These are phyloP conservation scores for Komagataella pastoris DNA, from an alignment of 805 yeast genomes.

Conservation along the genomic window DNA sequence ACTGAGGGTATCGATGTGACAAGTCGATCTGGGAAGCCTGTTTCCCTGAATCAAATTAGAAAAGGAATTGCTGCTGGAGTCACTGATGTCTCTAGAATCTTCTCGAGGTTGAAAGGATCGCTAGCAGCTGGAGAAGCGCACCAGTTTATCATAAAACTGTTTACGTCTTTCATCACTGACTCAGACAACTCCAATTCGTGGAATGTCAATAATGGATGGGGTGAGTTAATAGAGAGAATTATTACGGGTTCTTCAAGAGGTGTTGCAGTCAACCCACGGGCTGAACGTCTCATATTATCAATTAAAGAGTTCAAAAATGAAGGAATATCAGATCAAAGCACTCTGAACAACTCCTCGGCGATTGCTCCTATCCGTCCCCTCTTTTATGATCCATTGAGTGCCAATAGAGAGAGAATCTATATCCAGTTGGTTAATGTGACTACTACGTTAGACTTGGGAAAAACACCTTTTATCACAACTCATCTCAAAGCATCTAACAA, in stretches of 20 bases:
- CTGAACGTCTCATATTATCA: constrained; percentile 54
- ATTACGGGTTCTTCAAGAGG: constrained; percentile 65
- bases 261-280: constrained; percentile 70
- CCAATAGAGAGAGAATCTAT: constrained; percentile 46
- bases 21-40: constrained; percentile 11
- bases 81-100: constrained; percentile 68
- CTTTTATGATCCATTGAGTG: constrained; percentile 49
- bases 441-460: constrained; percentile 5
- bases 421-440: constrained; percentile 39
- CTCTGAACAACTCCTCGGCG: not conserved
- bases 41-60: constrained; percentile 24
- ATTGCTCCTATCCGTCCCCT: constrained; percentile 54
- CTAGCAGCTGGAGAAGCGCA: constrained; percentile 50
- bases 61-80: constrained; percentile 86
- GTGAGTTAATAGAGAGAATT: constrained; percentile 68
- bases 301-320: constrained; percentile 61
- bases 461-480: constrained; percentile 35
- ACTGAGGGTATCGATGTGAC: constrained; percentile 53
- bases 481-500: constrained; percentile 40
- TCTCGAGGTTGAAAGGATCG: constrained; percentile 50
- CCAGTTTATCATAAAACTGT: constrained; percentile 58
- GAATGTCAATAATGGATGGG: constrained; percentile 64
- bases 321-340: constrained; percentile 3
- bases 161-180: constrained; percentile 48
- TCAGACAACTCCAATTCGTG: constrained; percentile 17